Percentiles rank a stretch among this genome's conserved stretches.
Conservation (phyloP, 805 yeast genomes). For the Candida manassasensis region DNA sequence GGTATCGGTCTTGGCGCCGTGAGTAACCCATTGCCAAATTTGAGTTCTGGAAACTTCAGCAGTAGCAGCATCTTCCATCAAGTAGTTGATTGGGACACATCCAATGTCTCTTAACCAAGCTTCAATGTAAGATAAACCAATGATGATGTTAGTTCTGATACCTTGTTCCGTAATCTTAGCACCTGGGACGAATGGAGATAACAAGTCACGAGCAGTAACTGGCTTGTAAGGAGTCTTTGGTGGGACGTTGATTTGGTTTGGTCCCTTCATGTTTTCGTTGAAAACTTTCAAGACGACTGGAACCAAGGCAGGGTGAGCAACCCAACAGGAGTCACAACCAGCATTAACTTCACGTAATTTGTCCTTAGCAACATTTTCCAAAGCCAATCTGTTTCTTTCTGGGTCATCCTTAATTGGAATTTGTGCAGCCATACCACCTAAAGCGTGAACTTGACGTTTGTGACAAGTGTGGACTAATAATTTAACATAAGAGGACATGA, state of each 20-base stretch:
- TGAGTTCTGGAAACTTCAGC: constrained; percentile 84
- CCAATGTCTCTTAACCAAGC: constrained; percentile 84
- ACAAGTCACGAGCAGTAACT: constrained; percentile 53
- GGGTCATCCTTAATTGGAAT: constrained; percentile 74
- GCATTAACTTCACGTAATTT: constrained; percentile 71
- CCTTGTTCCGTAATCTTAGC: constrained; percentile 67
- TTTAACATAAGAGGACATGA: constrained; percentile 74
- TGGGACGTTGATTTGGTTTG: constrained; percentile 65
- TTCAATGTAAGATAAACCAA: constrained; percentile 77
- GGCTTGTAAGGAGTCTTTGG: constrained; percentile 47
- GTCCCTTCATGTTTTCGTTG: constrained; percentile 74
- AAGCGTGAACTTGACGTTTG: constrained; percentile 75
- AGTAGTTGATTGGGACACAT: constrained; percentile 78
- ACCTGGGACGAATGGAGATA: constrained; percentile 58
- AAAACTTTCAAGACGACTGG: constrained; percentile 69
- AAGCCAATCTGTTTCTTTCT: constrained; percentile 57
- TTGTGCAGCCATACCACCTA: constrained; percentile 91
- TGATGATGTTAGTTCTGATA: constrained; percentile 64
- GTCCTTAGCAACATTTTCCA: constrained; percentile 70
- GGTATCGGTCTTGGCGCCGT: constrained; percentile 57
- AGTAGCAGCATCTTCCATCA: constrained; percentile 90
- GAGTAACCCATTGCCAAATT: constrained; percentile 79
- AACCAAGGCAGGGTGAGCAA: constrained; percentile 81
- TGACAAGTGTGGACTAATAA: constrained; percentile 71
- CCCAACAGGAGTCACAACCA: constrained; percentile 89